Conservation (phyloP, 192 early-diverging fungal species). For the Coemansia sp. region DNA sequence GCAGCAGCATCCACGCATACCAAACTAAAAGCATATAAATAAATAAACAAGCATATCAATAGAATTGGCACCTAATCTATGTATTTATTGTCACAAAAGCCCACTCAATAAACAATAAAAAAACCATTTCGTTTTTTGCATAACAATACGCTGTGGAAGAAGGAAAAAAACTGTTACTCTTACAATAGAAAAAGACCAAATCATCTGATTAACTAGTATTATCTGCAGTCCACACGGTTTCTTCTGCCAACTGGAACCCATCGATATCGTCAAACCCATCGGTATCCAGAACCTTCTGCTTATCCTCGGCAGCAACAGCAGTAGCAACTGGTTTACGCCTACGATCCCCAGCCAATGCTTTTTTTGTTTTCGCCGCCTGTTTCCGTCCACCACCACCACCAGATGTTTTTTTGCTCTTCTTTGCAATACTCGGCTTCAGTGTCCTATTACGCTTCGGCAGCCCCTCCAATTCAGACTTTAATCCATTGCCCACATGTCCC, state of each 20-base stretch:
- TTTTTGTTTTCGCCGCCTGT: not conserved
- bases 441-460: slow-evolving; percentile 7
- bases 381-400: not conserved
- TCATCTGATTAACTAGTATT: not conserved
- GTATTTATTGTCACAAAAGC: too few species aligned
- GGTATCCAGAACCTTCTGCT: not conserved
- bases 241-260: slow-evolving; percentile 29
- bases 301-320: not conserved
- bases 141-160: not conserved
- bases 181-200: not conserved
- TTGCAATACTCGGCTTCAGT: not conserved
- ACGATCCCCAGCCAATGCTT: not conserved
- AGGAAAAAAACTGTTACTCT: not conserved
- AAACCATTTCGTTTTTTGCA: not conserved
- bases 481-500: too few species aligned
- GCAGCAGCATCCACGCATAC: too few species aligned
- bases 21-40: too few species aligned
- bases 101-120: not conserved
- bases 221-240: slow-evolving; percentile 3
- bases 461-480: too few species aligned
- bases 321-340: not conserved
- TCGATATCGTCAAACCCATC: slow-evolving; percentile 40
- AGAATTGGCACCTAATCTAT: not conserved
- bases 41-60: not conserved
- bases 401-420: not conserved